phyloP scores from a whole-genome alignment of 2,329 filamentous ascomycete genomes.

The Penicillium brasilianum region DNA sequence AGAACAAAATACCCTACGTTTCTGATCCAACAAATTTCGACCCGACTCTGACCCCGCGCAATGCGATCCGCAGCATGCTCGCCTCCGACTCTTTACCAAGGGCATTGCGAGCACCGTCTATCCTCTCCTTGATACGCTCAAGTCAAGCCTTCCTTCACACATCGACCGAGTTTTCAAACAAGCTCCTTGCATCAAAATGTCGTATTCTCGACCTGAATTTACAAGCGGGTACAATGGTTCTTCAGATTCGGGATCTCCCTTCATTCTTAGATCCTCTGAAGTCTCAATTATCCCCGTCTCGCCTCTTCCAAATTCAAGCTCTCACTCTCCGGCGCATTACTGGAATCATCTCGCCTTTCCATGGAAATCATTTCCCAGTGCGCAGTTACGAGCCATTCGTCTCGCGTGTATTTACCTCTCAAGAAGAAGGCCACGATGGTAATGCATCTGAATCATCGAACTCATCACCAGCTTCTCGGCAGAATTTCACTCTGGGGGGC shows the following conservation, averaged over 20 bases:
- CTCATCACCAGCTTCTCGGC: slow-evolving; percentile 28
- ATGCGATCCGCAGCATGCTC: slow-evolving; percentile 75
- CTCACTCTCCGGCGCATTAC: slow-evolving; percentile 55
- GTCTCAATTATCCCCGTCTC: slow-evolving; percentile 15
- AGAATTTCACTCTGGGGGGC: slow-evolving; percentile 53
- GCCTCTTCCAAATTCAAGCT: slow-evolving; percentile 43
- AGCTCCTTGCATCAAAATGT: slow-evolving; percentile 52
- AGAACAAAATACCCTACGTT: slow-evolving; percentile 73
- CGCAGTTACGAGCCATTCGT: slow-evolving; percentile 50
- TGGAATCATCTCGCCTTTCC: slow-evolving; percentile 54
- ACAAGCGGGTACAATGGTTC: slow-evolving; percentile 40
- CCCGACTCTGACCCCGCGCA: slow-evolving; percentile 75
- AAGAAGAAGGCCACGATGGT: background rate
- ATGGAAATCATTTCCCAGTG: slow-evolving; percentile 48
- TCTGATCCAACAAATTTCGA: slow-evolving; percentile 86
- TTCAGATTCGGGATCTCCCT: slow-evolving; percentile 35
- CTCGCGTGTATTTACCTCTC: slow-evolving; percentile 45
- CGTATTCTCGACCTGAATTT: slow-evolving; percentile 40
- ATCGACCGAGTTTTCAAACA: slow-evolving; percentile 59
- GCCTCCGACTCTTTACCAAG: slow-evolving; percentile 65
- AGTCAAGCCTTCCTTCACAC: slow-evolving; percentile 52
- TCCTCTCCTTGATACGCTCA: slow-evolving; percentile 65
- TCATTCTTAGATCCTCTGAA: slow-evolving; percentile 16
- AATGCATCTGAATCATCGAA: slow-evolving; percentile 36
- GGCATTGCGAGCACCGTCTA: slow-evolving; percentile 68